phyloP scores from a whole-genome alignment of 805 yeast genomes.

The Cyberlindnera sargentensis region DNA sequence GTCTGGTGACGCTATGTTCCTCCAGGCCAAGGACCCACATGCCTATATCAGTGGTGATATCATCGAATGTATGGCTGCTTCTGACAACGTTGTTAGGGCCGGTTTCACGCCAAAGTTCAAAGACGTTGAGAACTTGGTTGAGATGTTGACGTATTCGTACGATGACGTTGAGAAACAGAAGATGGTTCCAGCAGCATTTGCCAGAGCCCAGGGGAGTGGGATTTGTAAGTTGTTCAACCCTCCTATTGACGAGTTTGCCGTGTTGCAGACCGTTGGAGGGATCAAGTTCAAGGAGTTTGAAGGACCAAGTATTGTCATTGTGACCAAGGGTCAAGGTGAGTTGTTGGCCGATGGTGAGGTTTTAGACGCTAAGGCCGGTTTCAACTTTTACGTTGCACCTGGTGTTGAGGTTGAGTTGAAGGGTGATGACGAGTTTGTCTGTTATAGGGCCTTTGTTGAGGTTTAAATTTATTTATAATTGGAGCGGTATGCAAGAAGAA shows the following conservation, averaged over 20 bases:
- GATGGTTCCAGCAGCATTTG: slow-evolving; percentile 52
- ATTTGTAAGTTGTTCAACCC: slow-evolving; percentile 75
- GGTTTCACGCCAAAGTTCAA: slow-evolving; percentile 99
- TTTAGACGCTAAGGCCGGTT: slow-evolving; percentile 58
- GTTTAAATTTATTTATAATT: slow-evolving; percentile 17
- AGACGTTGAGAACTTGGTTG: slow-evolving; percentile 85
- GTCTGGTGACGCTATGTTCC: slow-evolving; percentile 93
- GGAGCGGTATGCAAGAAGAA: too few relatives aligned
- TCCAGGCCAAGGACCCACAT: slow-evolving; percentile 96
- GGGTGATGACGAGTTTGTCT: slow-evolving; percentile 53
- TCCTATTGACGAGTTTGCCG: slow-evolving; percentile 94
- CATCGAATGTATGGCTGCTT: slow-evolving; percentile 99
- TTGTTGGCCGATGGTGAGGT: slow-evolving; percentile 36
- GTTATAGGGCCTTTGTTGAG: slow-evolving; percentile 90
- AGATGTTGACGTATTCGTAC: slow-evolving; percentile 83
- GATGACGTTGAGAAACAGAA: slow-evolving; percentile 91
- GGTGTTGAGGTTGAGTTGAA: slow-evolving; percentile 54
- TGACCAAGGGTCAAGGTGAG: slow-evolving; percentile 74
- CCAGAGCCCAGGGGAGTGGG: slow-evolving; percentile 60
- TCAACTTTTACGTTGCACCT: slow-evolving; percentile 81
- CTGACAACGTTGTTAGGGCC: slow-evolving; percentile 96
- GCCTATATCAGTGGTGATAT: slow-evolving; percentile 97
- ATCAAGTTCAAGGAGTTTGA: slow-evolving; percentile 48
- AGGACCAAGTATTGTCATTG: slow-evolving; percentile 86
- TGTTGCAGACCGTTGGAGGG: slow-evolving; percentile 67